phyloP scores from a whole-genome alignment of 805 yeast genomes.

The Hanseniaspora vineae region DNA sequence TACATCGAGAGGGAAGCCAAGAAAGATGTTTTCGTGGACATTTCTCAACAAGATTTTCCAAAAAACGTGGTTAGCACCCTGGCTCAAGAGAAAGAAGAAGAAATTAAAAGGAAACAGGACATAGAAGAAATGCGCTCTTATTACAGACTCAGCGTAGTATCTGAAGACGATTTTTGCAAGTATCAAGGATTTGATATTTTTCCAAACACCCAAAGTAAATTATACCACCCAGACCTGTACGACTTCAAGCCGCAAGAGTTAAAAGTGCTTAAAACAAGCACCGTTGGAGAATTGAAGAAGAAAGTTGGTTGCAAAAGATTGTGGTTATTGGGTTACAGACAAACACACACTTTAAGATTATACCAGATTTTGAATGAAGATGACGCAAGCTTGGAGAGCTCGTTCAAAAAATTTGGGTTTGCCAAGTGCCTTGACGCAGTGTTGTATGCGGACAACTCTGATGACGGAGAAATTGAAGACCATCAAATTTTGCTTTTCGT shows the following conservation, averaged over 20 bases:
- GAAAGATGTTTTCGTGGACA: constrained; percentile 45
- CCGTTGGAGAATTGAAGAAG: constrained; percentile 30
- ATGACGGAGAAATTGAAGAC: constrained; percentile 2
- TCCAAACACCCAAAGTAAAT: constrained; percentile 39
- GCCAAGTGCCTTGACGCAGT: neutral
- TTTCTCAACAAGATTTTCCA: constrained; percentile 47
- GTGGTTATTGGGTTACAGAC: constrained; percentile 54
- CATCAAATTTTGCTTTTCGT: constrained; percentile 29
- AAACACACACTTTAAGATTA: constrained; percentile 60
- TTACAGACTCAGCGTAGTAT: constrained; percentile 42
- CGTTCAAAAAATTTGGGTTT: neutral
- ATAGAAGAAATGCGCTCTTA: constrained; percentile 61
- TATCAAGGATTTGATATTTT: constrained; percentile 69
- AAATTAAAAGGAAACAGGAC: constrained; percentile 40
- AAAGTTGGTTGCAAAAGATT: constrained; percentile 31
- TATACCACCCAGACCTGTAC: constrained; percentile 38
- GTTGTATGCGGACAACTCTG: neutral
- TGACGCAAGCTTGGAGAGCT: neutral
- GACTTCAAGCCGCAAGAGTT: constrained; percentile 28
- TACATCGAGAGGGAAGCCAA: constrained; percentile 59
- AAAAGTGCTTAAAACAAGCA: constrained; percentile 43
- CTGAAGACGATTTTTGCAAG: constrained; percentile 38
- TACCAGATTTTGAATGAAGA: constrained; percentile 27
- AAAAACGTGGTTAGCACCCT: constrained; percentile 53
- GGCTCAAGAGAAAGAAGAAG: constrained; percentile 46